A percentile compares a stretch with the other conserved stretches of the same genome.
phyloP scores from a whole-genome alignment of 2,329 filamentous ascomycete species.

The Dactylonectria estremocensis region DNA sequence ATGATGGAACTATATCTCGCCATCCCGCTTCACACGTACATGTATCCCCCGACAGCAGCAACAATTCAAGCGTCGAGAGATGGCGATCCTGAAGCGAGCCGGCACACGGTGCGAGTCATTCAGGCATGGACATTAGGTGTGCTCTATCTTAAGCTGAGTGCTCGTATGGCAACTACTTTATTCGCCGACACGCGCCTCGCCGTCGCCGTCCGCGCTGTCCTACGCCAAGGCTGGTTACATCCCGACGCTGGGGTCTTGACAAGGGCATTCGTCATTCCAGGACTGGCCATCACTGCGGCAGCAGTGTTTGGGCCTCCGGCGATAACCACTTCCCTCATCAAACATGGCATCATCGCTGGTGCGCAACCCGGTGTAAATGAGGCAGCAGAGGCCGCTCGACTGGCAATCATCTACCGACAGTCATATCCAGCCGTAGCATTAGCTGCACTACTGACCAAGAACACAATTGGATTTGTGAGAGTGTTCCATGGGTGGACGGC shows the following conservation, averaged over 20 bases:
- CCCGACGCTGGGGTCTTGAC: slow-evolving; percentile 87
- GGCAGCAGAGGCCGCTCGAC: slow-evolving; percentile 47
- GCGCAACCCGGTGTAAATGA: slow-evolving; percentile 38
- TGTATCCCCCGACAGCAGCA: slow-evolving; percentile 61
- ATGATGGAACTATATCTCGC: slow-evolving; percentile 91
- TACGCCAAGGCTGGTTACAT: slow-evolving; percentile 82
- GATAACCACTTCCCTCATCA: slow-evolving; percentile 62
- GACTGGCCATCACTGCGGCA: slow-evolving; percentile 70
- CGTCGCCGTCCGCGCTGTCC: slow-evolving; percentile 80
- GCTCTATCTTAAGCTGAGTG: slow-evolving; percentile 87
- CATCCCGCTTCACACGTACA: slow-evolving; percentile 87
- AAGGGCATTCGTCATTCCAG: slow-evolving; percentile 87
- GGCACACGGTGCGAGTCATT: slow-evolving; percentile 86
- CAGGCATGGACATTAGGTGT: slow-evolving; percentile 96
- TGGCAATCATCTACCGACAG: slow-evolving; percentile 64
- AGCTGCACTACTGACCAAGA: slow-evolving; percentile 60
- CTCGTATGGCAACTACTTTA: slow-evolving; percentile 77
- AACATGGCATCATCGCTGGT: slow-evolving; percentile 41
- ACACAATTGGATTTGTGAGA: slow-evolving; percentile 66
- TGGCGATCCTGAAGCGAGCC: slow-evolving; percentile 47
- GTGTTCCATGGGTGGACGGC: slow-evolving; percentile 83
- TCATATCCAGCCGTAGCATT: slow-evolving; percentile 80
- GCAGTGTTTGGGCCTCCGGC: slow-evolving; percentile 77
- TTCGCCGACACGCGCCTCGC: slow-evolving; percentile 80
- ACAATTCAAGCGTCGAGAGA: slow-evolving; percentile 48